Percentiles rank a stretch among this genome's conserved stretches.
These are phyloP conservation scores for Alliaria petiolata DNA, from an alignment of 345 rosid species.

Conservation along the genomic window DNA sequence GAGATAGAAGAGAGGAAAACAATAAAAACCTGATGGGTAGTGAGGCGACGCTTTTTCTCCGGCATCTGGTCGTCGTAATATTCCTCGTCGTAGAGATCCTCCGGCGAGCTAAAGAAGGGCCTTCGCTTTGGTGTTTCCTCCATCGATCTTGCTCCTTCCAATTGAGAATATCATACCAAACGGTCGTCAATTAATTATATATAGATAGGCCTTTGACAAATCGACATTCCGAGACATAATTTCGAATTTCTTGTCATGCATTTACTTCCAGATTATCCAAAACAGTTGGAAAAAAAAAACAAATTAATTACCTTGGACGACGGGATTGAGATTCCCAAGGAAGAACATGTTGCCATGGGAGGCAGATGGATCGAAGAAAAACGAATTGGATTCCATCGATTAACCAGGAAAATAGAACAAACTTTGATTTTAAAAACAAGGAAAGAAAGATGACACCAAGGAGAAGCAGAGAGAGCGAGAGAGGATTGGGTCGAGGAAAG, in stretches of 20 bases:
- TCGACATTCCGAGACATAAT: too few relatives aligned
- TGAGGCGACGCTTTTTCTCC: slow-evolving; percentile 89
- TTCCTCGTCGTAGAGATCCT: slow-evolving; percentile 66
- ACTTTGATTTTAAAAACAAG: neutral
- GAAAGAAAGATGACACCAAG: neutral
- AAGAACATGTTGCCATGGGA: slow-evolving; percentile 60
- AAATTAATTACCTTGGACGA: slow-evolving; percentile 52
- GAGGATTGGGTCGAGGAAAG: neutral
- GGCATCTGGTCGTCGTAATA: slow-evolving; percentile 74
- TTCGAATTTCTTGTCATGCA: neutral
- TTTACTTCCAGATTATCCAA: neutral
- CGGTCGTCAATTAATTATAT: too few relatives aligned
- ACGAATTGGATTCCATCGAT: slow-evolving; percentile 61
- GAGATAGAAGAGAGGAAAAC: neutral
- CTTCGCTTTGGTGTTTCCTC: slow-evolving; percentile 68
- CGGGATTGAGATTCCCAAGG: slow-evolving; percentile 52
- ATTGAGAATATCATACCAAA: neutral
- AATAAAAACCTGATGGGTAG: slow-evolving; percentile 55
- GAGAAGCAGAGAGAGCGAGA: neutral
- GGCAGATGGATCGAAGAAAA: slow-evolving; percentile 59
- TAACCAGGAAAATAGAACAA: neutral
- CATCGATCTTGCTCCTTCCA: slow-evolving; percentile 51
- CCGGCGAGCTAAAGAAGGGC: slow-evolving; percentile 68
- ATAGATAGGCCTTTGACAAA: too few relatives aligned
- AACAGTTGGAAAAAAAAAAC: too few relatives aligned